Percentiles rank a stretch among this genome's conserved stretches.
phyloP scores from a whole-genome alignment of 2,329 filamentous ascomycete genomes.

The Alternaria sp. region DNA sequence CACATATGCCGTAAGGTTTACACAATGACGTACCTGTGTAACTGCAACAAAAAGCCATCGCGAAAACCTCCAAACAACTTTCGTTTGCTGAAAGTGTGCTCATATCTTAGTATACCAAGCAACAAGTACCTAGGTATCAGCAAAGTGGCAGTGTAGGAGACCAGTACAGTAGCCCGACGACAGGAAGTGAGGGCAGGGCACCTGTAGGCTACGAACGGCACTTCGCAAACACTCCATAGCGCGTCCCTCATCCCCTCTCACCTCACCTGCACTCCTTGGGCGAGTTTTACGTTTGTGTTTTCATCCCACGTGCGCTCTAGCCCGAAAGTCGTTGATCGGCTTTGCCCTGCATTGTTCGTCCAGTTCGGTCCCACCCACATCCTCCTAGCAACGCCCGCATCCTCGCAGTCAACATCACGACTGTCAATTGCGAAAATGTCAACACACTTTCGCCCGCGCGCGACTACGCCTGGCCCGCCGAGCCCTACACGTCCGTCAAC shows the following conservation, averaged over 20 bases:
- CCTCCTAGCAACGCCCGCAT: neutral
- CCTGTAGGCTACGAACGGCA: neutral
- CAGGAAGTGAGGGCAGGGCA: neutral
- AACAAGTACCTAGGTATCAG: too few relatives aligned
- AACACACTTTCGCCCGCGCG: slow-evolving; percentile 4
- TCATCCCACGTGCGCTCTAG: neutral
- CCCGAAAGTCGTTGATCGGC: neutral
- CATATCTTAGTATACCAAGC: neutral
- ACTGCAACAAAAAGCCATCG: neutral
- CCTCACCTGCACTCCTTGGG: neutral
- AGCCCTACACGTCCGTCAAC: slow-evolving; percentile 27
- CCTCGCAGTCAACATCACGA: neutral
- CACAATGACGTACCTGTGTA: slow-evolving; percentile 1
- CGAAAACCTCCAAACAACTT: neutral
- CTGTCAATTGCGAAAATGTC: slow-evolving; percentile 1
- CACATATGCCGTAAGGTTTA: neutral
- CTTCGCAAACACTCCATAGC: neutral
- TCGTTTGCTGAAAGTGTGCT: neutral
- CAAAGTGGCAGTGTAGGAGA: neutral
- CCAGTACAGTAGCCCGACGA: neutral
- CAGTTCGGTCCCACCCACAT: neutral
- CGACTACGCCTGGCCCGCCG: slow-evolving; percentile 20
- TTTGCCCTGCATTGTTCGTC: neutral
- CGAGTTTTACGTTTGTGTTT: neutral
- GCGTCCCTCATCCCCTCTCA: neutral